Evolutionary conservation across 192 early-diverging fungal genomes (phyloP).

Genomic region (Backusella sp.): DNA sequence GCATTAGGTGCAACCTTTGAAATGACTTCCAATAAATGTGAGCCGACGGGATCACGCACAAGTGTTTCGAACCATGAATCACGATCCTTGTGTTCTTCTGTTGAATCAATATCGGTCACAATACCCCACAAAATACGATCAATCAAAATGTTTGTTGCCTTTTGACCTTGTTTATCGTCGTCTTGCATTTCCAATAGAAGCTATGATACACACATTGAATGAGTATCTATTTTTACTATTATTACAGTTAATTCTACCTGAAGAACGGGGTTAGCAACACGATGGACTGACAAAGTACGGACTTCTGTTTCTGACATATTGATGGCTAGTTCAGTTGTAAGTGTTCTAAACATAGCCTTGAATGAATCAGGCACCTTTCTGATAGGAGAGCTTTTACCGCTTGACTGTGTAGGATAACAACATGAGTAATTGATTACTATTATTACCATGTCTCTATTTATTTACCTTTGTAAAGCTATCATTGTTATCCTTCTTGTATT

Average conservation of each 20-base stretch:
- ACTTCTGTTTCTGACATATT: constrained; percentile 51
- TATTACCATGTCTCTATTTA: background rate
- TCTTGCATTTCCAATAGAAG: constrained; percentile 35
- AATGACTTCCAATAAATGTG: constrained; percentile 78
- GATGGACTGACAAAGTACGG: constrained; percentile 58
- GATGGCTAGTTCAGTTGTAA: constrained; percentile 50
- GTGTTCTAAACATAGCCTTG: constrained; percentile 49
- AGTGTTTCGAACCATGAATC: constrained; percentile 57
- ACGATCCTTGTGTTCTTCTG: constrained; percentile 40
- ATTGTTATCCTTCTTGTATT: constrained; percentile 57
- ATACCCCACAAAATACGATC: constrained; percentile 60
- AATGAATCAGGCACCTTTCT: constrained; percentile 66
- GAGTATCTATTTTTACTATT: background rate
- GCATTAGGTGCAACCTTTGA: constrained; percentile 48
- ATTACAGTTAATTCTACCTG: constrained; percentile 43
- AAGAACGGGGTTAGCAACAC: constrained; percentile 78
- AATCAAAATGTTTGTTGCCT: constrained; percentile 45
- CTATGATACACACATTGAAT: background rate
- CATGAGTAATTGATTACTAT: too few species aligned
- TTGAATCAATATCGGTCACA: constrained; percentile 41
- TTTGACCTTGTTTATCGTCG: constrained; percentile 37
- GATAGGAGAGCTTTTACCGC: constrained; percentile 33
- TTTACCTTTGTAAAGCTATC: constrained; percentile 36
- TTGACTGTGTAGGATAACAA: background rate
- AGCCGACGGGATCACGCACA: constrained; percentile 70